A percentile compares a stretch with the other conserved stretches of the same genome.
Conservation (phyloP, 495 filamentous ascomycete genomes). For the Amphirosellinia nigrospora region DNA sequence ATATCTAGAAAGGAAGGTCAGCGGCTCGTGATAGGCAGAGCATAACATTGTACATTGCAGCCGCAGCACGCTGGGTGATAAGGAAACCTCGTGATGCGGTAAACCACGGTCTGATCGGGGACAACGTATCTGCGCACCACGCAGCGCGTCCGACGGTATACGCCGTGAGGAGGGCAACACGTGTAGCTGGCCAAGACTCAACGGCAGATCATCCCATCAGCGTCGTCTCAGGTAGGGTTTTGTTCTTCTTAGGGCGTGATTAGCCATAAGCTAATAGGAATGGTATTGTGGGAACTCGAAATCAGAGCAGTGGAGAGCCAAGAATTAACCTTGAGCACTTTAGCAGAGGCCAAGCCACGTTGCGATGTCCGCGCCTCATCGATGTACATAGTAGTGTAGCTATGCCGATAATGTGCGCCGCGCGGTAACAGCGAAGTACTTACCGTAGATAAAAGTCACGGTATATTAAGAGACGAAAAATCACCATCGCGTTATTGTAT, state of each 20-base stretch:
- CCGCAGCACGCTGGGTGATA: slow-evolving; percentile 38
- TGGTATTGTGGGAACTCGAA: slow-evolving; percentile 15
- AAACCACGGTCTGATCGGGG: neutral
- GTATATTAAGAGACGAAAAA: no score
- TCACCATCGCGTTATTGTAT: neutral
- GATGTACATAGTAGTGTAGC: no score
- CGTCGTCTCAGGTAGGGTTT: slow-evolving; percentile 15
- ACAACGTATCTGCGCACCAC: neutral
- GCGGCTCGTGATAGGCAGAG: slow-evolving; percentile 37
- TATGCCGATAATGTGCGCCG: neutral
- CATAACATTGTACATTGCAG: slow-evolving; percentile 38
- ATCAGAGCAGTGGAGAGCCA: slow-evolving; percentile 4
- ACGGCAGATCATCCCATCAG: no score
- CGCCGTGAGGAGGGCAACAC: neutral
- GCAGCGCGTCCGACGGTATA: neutral
- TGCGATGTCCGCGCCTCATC: neutral
- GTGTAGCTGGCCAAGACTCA: slow-evolving; percentile 16
- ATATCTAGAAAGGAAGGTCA: slow-evolving; percentile 46
- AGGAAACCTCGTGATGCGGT: slow-evolving; percentile 36
- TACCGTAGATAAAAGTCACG: neutral
- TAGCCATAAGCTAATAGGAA: neutral
- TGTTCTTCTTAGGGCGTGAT: neutral
- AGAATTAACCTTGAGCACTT: neutral
- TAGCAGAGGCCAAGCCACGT: neutral
- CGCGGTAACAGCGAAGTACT: neutral